Conservation (phyloP, 2,329 filamentous ascomycete genomes). For the Exophiala aquamarina region DNA sequence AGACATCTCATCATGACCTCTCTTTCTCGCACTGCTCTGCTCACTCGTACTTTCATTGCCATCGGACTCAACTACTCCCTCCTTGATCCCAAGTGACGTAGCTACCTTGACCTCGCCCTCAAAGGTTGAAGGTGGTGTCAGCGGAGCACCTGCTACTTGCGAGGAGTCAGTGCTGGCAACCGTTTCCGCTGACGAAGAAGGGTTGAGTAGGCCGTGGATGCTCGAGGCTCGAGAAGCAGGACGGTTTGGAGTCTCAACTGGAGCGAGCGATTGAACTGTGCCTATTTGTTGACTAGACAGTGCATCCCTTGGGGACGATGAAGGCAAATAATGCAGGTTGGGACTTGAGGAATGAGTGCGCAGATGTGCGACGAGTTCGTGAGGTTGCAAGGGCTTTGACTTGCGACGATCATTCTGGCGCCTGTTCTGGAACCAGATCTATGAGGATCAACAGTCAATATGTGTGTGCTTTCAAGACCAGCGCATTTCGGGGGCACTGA, state of each 20-base stretch:
- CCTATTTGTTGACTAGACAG: background rate
- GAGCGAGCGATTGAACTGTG: slow-evolving; percentile 7
- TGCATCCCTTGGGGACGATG: slow-evolving; percentile 6
- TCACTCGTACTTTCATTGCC: slow-evolving; percentile 10
- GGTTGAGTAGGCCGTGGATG: slow-evolving; percentile 28
- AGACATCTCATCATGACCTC: slow-evolving; percentile 25
- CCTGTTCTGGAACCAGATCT: slow-evolving; percentile 99
- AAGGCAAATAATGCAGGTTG: slow-evolving; percentile 8
- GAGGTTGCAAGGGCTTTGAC: slow-evolving; percentile 75
- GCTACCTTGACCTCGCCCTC: slow-evolving; percentile 2
- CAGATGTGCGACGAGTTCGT: slow-evolving; percentile 62
- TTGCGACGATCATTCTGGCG: slow-evolving; percentile 90
- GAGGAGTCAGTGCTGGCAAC: slow-evolving; percentile 1
- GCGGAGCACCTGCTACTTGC: slow-evolving; percentile 8
- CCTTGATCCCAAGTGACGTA: background rate
- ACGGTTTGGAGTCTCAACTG: slow-evolving; percentile 13
- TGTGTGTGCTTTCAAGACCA: slow-evolving; percentile 20
- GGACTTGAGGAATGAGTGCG: slow-evolving; percentile 18
- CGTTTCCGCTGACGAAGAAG: slow-evolving; percentile 8
- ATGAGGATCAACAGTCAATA: slow-evolving; percentile 29
- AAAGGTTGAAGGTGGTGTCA: slow-evolving; percentile 21
- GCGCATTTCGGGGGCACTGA: slow-evolving; percentile 39
- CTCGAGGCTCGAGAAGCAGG: slow-evolving; percentile 23
- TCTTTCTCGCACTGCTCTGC: slow-evolving; percentile 18
- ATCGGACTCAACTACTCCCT: background rate